These are phyloP conservation scores for Apiospora kogelbergensis DNA, from an alignment of 2,329 filamentous ascomycete species.

Conservation along the genomic window DNA sequence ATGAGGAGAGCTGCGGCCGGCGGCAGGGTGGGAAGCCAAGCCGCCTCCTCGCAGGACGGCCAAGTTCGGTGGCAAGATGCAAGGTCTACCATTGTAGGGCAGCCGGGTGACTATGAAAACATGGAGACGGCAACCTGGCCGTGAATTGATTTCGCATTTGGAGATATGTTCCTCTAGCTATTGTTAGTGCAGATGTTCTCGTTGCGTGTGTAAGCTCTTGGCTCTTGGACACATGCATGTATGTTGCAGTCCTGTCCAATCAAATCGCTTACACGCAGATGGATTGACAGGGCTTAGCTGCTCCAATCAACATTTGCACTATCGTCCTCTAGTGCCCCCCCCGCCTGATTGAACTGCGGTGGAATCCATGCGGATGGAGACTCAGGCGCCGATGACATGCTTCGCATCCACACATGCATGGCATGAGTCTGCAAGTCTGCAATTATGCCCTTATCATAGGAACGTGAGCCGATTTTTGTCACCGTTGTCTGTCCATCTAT, in stretches of 20 bases:
- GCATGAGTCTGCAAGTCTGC: not conserved
- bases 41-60: not conserved
- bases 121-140: slow-evolving; percentile 16
- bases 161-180: too few relatives aligned
- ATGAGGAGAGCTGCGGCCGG: slow-evolving; percentile 35
- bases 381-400: not conserved
- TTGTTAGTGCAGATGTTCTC: too few relatives aligned
- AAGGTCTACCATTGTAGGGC: slow-evolving; percentile 11
- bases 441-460: not conserved
- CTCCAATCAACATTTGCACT: not conserved
- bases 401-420: not conserved
- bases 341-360: not conserved
- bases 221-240: too few relatives aligned
- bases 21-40: slow-evolving; percentile 16
- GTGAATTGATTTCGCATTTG: not conserved
- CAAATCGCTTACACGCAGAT: not conserved
- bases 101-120: slow-evolving; percentile 8
- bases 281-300: slow-evolving; percentile 1
- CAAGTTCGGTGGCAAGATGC: slow-evolving; percentile 30
- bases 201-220: too few relatives aligned
- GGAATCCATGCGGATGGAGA: not conserved
- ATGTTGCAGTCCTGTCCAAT: not conserved
- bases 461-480: not conserved
- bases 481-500: not conserved
- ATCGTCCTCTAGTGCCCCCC: not conserved